Percentiles rank a stretch among this genome's conserved stretches.
Evolutionary conservation across 768 basidiomycete genomes (phyloP).

Genomic region (Cystobasidiopsis lactophilus): DNA sequence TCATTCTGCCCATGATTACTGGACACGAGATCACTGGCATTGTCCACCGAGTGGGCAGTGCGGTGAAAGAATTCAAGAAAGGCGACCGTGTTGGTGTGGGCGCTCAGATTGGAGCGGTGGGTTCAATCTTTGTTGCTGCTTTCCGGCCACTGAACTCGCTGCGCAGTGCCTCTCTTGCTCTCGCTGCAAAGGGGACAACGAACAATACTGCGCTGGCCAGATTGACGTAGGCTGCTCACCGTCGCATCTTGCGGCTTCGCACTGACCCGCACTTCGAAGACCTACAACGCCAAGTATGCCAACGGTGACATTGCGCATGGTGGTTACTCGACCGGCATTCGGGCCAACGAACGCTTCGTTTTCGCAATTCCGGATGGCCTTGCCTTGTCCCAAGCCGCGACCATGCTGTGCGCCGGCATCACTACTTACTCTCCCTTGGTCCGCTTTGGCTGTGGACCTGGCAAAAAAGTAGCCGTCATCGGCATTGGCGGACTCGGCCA

Average conservation of each 20-base stretch:
- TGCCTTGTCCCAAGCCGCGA: conserved; percentile 20
- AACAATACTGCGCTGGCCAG: background rate
- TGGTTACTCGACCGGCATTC: conserved; percentile 24
- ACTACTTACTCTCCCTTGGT: conserved; percentile 25
- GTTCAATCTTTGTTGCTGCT: too few species aligned
- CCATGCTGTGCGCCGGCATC: conserved; percentile 15
- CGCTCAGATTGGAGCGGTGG: background rate
- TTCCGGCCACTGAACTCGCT: too few species aligned
- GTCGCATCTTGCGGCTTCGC: too few species aligned
- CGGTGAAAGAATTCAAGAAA: conserved; percentile 26
- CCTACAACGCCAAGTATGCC: conserved; percentile 12
- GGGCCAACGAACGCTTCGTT: conserved; percentile 22
- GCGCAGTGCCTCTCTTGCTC: background rate
- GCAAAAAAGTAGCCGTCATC: conserved; percentile 40
- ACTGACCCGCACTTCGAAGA: too few species aligned
- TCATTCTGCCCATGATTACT: conserved; percentile 7
- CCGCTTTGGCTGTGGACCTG: conserved; percentile 33
- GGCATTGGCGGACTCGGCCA: conserved; percentile 38
- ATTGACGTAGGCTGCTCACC: too few species aligned
- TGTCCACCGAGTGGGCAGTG: conserved; percentile 23
- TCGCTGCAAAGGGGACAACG: background rate
- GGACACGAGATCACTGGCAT: conserved; percentile 18
- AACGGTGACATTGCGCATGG: conserved; percentile 16
- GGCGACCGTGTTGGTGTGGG: conserved; percentile 9
- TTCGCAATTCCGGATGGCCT: conserved; percentile 24